A percentile compares a stretch with the other conserved stretches of the same genome.
phyloP scores from a whole-genome alignment of 306 rosid species.

The Fragaria vesca region DNA sequence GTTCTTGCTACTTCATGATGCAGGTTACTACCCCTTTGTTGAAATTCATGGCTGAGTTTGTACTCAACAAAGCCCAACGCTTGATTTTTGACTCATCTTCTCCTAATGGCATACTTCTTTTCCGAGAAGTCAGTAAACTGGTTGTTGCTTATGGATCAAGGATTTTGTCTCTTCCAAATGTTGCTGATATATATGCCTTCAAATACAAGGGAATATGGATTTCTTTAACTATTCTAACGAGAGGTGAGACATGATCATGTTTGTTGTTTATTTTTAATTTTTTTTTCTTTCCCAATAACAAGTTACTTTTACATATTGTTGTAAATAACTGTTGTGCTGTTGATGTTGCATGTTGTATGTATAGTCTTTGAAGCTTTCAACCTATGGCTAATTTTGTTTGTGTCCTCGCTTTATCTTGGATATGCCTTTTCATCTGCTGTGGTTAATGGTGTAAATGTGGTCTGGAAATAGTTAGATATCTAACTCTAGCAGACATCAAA shows the following conservation, averaged over 20 bases:
- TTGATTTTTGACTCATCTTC: slow-evolving; percentile 98
- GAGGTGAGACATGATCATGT: slow-evolving; percentile 55
- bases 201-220: slow-evolving; percentile 99
- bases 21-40: slow-evolving; percentile 97
- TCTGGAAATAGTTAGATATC: not conserved
- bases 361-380: not conserved
- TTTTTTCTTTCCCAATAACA: not conserved
- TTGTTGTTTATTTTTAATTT: not conserved
- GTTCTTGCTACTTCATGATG: slow-evolving; percentile 11
- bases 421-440: not conserved
- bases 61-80: slow-evolving; percentile 92
- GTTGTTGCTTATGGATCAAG: slow-evolving; percentile 96
- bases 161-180: slow-evolving; percentile 80
- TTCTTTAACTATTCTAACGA: slow-evolving; percentile 70
- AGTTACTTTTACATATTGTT: not conserved
- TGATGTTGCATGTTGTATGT: not conserved
- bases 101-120: slow-evolving; percentile 98
- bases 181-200: slow-evolving; percentile 81
- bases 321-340: not conserved
- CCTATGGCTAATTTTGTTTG: not conserved
- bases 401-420: not conserved
- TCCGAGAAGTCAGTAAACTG: slow-evolving; percentile 97
- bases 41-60: slow-evolving; percentile 98
- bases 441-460: not conserved
- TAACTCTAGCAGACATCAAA: not conserved